A percentile compares a stretch with the other conserved stretches of the same genome.
These are phyloP conservation scores for Neonectria sp. DNA, from an alignment of 2,329 filamentous ascomycete species.

Conservation along the genomic window DNA sequence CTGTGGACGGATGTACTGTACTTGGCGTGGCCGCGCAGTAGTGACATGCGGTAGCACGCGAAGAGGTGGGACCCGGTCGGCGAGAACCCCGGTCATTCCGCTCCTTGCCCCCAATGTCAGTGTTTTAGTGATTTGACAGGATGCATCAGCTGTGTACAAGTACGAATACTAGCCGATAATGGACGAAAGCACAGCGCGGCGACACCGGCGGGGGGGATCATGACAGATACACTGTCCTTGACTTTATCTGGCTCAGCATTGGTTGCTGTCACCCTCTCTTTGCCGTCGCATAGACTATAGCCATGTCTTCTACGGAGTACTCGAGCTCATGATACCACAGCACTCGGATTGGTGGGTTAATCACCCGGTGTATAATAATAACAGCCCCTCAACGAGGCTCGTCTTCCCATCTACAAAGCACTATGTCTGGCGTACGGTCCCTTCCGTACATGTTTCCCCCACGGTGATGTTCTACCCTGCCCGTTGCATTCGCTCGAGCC, in stretches of 20 bases:
- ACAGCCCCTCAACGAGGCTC: background rate
- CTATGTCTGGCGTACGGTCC: background rate
- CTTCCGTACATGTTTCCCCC: background rate
- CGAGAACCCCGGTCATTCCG: slow-evolving; percentile 41
- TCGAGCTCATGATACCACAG: background rate
- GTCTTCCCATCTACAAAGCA: slow-evolving; percentile 7
- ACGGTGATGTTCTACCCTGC: slow-evolving; percentile 13
- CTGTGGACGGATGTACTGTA: slow-evolving; percentile 12
- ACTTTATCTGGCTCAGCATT: slow-evolving; percentile 5
- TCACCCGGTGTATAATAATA: background rate
- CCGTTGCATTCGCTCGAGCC: background rate
- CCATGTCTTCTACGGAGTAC: background rate
- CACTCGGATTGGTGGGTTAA: background rate
- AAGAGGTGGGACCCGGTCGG: slow-evolving; percentile 34
- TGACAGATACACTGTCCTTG: background rate
- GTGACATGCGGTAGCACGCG: slow-evolving; percentile 2
- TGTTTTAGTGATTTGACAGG: background rate
- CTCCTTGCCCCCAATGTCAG: slow-evolving; percentile 25
- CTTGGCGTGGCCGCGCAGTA: background rate
- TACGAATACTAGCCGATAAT: background rate
- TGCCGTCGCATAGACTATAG: background rate
- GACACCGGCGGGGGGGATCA: background rate
- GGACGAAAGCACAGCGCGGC: slow-evolving; percentile 2
- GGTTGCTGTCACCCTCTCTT: background rate
- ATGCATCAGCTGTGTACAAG: background rate